Base-by-base conservation (phyloP, 2,329 filamentous ascomycete species). In the Sporothrix euskadiensis region DNA sequence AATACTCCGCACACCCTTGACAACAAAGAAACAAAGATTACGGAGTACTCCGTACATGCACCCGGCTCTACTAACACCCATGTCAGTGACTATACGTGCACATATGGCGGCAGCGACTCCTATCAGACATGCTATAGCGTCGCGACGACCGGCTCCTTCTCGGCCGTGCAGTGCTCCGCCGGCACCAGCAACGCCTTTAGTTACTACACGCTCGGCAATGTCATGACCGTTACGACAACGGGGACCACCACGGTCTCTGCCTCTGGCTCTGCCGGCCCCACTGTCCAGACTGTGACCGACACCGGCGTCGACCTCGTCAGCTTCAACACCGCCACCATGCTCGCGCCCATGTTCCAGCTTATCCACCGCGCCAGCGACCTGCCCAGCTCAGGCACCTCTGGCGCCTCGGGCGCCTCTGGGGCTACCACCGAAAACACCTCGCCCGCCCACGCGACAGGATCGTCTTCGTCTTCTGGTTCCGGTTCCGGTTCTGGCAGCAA, bases 331-430 rank as follows among this genome's bases (percentile, higher is more conserved):
- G 39, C 44, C 61, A 74, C 52, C 1, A 16, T 81, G 1, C 77
- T 69, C 14, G 80, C 79, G 19, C 79, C 80, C 4, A 74, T 81
- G 59, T 77, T 81, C 75, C 80, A 81, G 75, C 77, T 81, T 69
- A 77, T 78, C 57, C 76, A 71, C 65, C 65, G 63, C 19, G 71
- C 73, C 59, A 61, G 14, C 49, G 74, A 75, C 14, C 65, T 71
- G 22, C 35, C 44, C 26, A 30, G 47, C 10, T 22, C 22, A 1
- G 26, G 47, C 26, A 9, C n/a, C n/a, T n/a, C n/a, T n/a, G n/a
- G n/a, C 26, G 26, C 26, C 10, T 22, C 22, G 1, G 26, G 47
- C 19, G 5, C 12, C 44, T 49, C 14, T 5, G 44, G 44, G 12
- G 44, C 44, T 19, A 3, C 69, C 3, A 54, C 32, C 7, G 10